Evolutionary conservation across 257 asterid genomes (phyloP), one percentile per base, ranked within the genome.

Genomic region (Solanum tacnaense): DNA sequence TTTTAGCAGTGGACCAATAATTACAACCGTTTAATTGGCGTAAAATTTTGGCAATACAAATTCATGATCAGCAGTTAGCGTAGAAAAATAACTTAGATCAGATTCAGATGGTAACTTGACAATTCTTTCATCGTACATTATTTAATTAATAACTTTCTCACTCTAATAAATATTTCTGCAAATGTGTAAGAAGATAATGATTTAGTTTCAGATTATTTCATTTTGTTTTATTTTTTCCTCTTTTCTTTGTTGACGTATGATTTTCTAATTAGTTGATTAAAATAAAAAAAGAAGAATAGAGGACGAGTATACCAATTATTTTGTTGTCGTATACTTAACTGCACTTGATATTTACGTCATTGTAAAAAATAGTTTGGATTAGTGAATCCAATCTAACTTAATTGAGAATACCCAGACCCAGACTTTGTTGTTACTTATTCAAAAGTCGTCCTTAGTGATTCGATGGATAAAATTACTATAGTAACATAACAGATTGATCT

Each of bases 121-220:
- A 76, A 76, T 76, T 76, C 84, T 31, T 76, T 39, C 84, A 41
- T 79, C 25, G 84, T 79, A 44, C 84, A 6, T 39, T 78, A 13
- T 68, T 25, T 68, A 29, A 68, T 29, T 68, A 27, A 68, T 25
- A 79, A 25, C 16, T 41, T 79, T 79, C 25, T 79, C 84, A 79
- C 15, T 13, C 21, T 29, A 75, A 15, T 79, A 79, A 23, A 41
- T 13, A 74, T 44, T 23, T 31, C 84, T 39, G 65, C 65, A 41
- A 27, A 44, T 79, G 38, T 41, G 65, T 78, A 25, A 41, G 62
- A 41, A 78, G 84, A 25, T 41, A 11, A 39, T 1, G 84, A 38
- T 13, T 41, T 13, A 25, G 36, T 41, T 8, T 41, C 65, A 78
- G 35, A 78, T 41, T 52, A 52, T 52, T 52, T 39, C 62, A 76